Evolutionary conservation across 129 eudicot genomes (phyloP).

Genomic region (Sambucus nigra): DNA sequence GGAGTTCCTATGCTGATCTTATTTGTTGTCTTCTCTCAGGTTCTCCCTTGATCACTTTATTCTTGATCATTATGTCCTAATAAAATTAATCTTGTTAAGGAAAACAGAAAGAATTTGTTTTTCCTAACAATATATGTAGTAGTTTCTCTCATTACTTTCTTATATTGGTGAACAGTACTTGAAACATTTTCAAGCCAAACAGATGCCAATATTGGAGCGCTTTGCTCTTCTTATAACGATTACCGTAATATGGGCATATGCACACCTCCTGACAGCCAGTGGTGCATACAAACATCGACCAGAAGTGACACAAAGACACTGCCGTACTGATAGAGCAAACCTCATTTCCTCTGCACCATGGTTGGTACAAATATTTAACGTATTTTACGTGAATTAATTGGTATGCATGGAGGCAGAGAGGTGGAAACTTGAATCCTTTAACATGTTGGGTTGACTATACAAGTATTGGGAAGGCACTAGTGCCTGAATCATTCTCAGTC

Average conservation of each 20-base stretch:
- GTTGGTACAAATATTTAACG: slow-evolving; percentile 28
- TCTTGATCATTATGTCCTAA: background rate
- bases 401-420: too few species aligned
- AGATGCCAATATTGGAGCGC: slow-evolving; percentile 75
- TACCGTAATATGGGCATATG: slow-evolving; percentile 92
- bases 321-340: slow-evolving; percentile 86
- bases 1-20: slow-evolving; percentile 88
- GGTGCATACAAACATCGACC: slow-evolving; percentile 97
- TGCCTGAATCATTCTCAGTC: too few species aligned
- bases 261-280: slow-evolving; percentile 89
- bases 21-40: slow-evolving; percentile 88
- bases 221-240: slow-evolving; percentile 76
- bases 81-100: background rate
- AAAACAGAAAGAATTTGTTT: background rate
- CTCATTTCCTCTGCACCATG: slow-evolving; percentile 95
- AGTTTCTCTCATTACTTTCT: background rate
- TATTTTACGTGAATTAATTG: too few species aligned
- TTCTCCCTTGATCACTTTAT: slow-evolving; percentile 4
- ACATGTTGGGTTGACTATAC: too few species aligned
- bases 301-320: slow-evolving; percentile 63
- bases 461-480: too few species aligned
- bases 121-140: too few species aligned
- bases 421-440: too few species aligned
- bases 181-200: slow-evolving; percentile 73
- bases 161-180: slow-evolving; percentile 51